Evolutionary conservation across 176 grass and related monocot species (phyloP), one percentile per base, ranked within the genome.

Genomic region (Alopecurus myosuroides): DNA sequence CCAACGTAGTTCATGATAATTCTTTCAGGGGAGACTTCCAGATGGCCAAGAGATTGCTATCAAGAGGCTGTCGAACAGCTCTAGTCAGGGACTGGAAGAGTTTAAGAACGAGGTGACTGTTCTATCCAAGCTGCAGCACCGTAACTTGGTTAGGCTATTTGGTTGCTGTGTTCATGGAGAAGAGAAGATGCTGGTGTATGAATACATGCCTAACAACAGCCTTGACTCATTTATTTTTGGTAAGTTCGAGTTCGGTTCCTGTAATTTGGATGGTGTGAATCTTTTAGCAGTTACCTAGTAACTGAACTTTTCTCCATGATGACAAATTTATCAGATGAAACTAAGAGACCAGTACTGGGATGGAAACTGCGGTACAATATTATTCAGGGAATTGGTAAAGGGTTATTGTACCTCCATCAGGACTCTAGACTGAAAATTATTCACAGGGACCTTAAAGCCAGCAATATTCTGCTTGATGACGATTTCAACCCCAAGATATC

Each of bases 121-220:
- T 55, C 85, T 96, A 51, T 86, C 91, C 57, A 92, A 84, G 72
- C 65, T 96, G 11, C 91, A 96, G 52, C 94, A 96, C 7, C 79
- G 84, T 11, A 96, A 96, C 76, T 78, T 95, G 72, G 93, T 92
- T 36, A 82, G 74, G 81, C 88, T 95, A 23, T 86, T 92, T 8
- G 90, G 90, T 22, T 92, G 93, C 53, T 95, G 93, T 82, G 80
- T 88, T 83, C 70, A 89, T 88, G 93, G 93, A 70, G 88, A 89
- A 88, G 93, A 92, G 33, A 95, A 89, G 79, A 87, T 95, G 88
- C 40, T 95, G 58, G 22, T 95, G 25, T 95, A 95, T 39, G 93
- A 95, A 60, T 90, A 81, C 88, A 95, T 95, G 90, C 90, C 90
- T 45, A 95, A 95, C 70, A 95, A 92, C 52, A 95, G 90, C 81